phyloP scores from a whole-genome alignment of 169 alveolate species.

The Babesia bovis region DNA sequence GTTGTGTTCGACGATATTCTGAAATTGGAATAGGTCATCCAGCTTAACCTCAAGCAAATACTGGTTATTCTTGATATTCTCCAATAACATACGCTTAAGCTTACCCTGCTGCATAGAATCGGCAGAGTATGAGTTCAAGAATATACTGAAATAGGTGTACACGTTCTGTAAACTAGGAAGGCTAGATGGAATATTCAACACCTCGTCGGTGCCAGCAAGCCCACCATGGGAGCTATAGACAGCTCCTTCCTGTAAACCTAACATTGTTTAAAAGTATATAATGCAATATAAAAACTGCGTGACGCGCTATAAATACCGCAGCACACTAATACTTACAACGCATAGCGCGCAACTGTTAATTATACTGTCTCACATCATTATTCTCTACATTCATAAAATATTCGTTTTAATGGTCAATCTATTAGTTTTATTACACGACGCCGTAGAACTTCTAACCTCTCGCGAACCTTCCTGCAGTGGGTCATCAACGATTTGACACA shows the following conservation, averaged over 20 bases:
- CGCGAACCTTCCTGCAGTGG: conserved; percentile 28
- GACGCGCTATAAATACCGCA: not conserved
- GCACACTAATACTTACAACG: not conserved
- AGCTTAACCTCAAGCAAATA: conserved; percentile 74
- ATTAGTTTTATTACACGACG: not conserved
- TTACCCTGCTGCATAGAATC: conserved; percentile 78
- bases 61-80: conserved; percentile 75
- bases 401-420: too few relatives aligned
- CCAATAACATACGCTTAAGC: conserved; percentile 70
- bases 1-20: conserved; percentile 70
- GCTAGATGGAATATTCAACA: conserved; percentile 63
- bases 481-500: conserved; percentile 48
- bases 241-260: conserved; percentile 76
- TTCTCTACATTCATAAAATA: not conserved
- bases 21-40: conserved; percentile 77
- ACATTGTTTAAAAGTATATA: conserved; percentile 15
- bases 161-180: conserved; percentile 75
- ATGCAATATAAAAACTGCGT: not conserved
- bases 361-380: not conserved
- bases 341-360: not conserved
- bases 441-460: not conserved
- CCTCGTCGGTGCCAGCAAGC: conserved; percentile 63
- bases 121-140: conserved; percentile 74
- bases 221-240: conserved; percentile 65
- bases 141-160: conserved; percentile 71